Conservation (phyloP, 1,284 basidiomycete genomes). For the Apiotrichum brassicae region DNA sequence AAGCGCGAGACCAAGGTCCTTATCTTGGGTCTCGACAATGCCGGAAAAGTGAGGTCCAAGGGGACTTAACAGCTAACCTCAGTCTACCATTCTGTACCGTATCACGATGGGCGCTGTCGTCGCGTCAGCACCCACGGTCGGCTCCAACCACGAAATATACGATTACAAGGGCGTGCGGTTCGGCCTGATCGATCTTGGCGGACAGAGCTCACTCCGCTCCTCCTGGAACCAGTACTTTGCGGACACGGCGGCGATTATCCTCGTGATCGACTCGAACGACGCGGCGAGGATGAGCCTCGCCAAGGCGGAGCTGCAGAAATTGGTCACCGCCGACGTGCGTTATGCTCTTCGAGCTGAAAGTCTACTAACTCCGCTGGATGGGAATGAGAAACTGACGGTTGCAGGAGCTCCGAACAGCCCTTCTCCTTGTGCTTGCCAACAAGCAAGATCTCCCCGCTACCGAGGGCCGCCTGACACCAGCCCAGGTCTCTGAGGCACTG, state of each 20-base stretch:
- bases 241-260: conserved; percentile 48
- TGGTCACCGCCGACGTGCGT: conserved; percentile 42
- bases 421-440: conserved; percentile 51
- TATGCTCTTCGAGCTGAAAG: conserved; percentile 2
- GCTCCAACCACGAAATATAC: conserved; percentile 48
- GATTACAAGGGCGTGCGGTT: conserved; percentile 52
- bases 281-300: conserved; percentile 47
- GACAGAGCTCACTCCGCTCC: conserved; percentile 48
- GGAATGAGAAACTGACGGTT: neutral
- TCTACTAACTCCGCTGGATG: no score
- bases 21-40: conserved; percentile 50
- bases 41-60: conserved; percentile 44
- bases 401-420: conserved; percentile 43
- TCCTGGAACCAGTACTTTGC: conserved; percentile 49
- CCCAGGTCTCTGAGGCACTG: conserved; percentile 50
- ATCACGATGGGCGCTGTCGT: conserved; percentile 52
- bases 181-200: conserved; percentile 50
- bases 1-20: conserved; percentile 50
- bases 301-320: conserved; percentile 48
- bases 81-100: conserved; percentile 50
- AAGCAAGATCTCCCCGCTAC: conserved; percentile 50
- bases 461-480: conserved; percentile 45
- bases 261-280: conserved; percentile 52
- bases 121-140: conserved; percentile 51
- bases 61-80: neutral